These are phyloP conservation scores for Globisporangium viniferum DNA, from an alignment of 352 stramenopile genomes.

Conservation along the genomic window DNA sequence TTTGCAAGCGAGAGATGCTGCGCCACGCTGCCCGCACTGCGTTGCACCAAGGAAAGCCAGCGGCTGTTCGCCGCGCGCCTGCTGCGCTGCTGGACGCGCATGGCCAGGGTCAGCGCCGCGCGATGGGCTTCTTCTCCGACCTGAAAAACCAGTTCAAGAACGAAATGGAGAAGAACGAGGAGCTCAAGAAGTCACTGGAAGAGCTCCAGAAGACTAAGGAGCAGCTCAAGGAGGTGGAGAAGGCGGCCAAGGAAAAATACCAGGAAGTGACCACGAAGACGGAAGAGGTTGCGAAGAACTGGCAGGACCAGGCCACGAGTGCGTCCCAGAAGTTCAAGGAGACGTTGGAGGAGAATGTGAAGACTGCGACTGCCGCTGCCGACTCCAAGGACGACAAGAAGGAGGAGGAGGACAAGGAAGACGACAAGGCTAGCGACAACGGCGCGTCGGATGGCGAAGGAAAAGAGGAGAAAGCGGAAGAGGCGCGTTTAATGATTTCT, in stretches of 20 bases:
- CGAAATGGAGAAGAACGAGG: constrained; percentile 79
- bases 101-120: constrained; percentile 32
- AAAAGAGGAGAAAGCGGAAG: background rate
- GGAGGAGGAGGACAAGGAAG: constrained; percentile 13
- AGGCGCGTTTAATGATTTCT: background rate
- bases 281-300: constrained; percentile 53
- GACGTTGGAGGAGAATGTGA: constrained; percentile 34
- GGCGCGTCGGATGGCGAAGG: background rate
- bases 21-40: constrained; percentile 23
- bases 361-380: constrained; percentile 17
- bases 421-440: constrained; percentile 18
- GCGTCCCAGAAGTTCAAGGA: constrained; percentile 71
- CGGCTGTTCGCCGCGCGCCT: background rate
- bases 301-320: constrained; percentile 49
- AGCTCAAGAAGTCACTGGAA: constrained; percentile 77
- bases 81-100: background rate
- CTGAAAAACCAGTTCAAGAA: constrained; percentile 79
- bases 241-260: constrained; percentile 62
- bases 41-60: constrained; percentile 15
- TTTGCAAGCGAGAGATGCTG: constrained; percentile 21
- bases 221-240: constrained; percentile 63
- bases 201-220: constrained; percentile 74
- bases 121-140: constrained; percentile 74
- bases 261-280: constrained; percentile 54
- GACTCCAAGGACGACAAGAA: constrained; percentile 7